These are phyloP conservation scores for Plasmodium malariae DNA, from an alignment of 169 alveolate genomes.

Conservation along the genomic window DNA sequence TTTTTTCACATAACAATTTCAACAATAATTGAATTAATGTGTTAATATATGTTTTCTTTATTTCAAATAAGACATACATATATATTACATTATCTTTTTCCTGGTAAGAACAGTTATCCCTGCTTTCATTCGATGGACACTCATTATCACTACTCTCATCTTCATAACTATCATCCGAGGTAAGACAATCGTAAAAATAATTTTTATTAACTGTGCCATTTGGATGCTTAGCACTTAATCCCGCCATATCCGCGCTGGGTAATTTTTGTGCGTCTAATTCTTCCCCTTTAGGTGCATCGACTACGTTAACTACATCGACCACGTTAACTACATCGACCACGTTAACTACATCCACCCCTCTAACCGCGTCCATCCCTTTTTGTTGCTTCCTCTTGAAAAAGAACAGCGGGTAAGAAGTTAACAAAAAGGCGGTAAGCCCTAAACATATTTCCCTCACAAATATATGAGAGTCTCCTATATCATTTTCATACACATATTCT, in stretches of 20 bases:
- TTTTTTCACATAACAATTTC: constrained; percentile 66
- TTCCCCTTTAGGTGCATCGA: no score
- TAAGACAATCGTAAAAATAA: constrained; percentile 29
- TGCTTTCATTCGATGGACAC: background rate
- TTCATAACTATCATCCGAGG: constrained; percentile 43
- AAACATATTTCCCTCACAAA: constrained; percentile 64
- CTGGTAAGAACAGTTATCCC: background rate
- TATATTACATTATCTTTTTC: background rate
- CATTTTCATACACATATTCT: constrained; percentile 68
- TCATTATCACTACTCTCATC: constrained; percentile 9
- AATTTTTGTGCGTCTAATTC: no score
- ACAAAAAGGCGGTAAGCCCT: constrained; percentile 37
- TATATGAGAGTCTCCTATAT: constrained; percentile 73
- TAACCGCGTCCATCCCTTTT: background rate
- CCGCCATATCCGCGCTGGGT: no score
- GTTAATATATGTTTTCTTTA: constrained; percentile 45
- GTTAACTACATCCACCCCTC: no score
- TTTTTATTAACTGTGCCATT: no score
- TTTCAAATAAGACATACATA: constrained; percentile 52
- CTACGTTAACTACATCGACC: no score
- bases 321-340: no score
- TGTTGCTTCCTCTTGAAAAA: constrained; percentile 28
- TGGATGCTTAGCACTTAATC: no score
- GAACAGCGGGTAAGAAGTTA: constrained; percentile 59
- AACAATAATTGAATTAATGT: constrained; percentile 49